These are phyloP conservation scores for Penicillium aurantiogriseum DNA, from an alignment of 2,329 filamentous ascomycete genomes.

Conservation along the genomic window DNA sequence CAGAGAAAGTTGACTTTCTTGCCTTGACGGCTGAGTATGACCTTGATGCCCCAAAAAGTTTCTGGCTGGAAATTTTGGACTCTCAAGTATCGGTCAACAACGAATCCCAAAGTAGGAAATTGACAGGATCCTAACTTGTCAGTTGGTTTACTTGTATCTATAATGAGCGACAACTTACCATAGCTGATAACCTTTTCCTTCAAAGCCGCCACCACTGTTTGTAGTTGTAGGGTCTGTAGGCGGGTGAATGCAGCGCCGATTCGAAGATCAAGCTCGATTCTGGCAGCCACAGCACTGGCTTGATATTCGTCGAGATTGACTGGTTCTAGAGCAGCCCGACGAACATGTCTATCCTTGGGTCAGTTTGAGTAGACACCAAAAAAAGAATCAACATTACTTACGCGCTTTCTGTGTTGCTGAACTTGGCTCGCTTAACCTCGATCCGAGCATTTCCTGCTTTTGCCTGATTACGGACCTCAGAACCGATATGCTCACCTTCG, in stretches of 20 bases:
- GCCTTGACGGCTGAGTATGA: constrained; percentile 72
- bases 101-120: constrained; percentile 93
- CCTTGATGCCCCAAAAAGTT: constrained; percentile 86
- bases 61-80: constrained; percentile 94
- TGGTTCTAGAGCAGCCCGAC: constrained; percentile 76
- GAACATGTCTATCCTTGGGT: constrained; percentile 65
- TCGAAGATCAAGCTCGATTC: constrained; percentile 88
- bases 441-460: constrained; percentile 69
- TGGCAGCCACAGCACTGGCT: constrained; percentile 79
- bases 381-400: constrained; percentile 44
- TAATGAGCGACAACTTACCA: constrained; percentile 50
- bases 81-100: constrained; percentile 91
- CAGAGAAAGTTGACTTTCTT: constrained; percentile 83
- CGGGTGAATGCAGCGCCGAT: constrained; percentile 92
- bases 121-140: constrained; percentile 72
- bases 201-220: constrained; percentile 66
- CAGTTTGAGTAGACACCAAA: not conserved
- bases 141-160: not conserved
- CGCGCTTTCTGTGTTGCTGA: constrained; percentile 94
- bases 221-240: constrained; percentile 77
- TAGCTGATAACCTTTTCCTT: constrained; percentile 73
- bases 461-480: constrained; percentile 83
- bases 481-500: constrained; percentile 93
- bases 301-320: constrained; percentile 79
- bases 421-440: constrained; percentile 79